These are phyloP conservation scores for Cladophialophora yegresii DNA, from an alignment of 2,329 filamentous ascomycete genomes.

Conservation along the genomic window DNA sequence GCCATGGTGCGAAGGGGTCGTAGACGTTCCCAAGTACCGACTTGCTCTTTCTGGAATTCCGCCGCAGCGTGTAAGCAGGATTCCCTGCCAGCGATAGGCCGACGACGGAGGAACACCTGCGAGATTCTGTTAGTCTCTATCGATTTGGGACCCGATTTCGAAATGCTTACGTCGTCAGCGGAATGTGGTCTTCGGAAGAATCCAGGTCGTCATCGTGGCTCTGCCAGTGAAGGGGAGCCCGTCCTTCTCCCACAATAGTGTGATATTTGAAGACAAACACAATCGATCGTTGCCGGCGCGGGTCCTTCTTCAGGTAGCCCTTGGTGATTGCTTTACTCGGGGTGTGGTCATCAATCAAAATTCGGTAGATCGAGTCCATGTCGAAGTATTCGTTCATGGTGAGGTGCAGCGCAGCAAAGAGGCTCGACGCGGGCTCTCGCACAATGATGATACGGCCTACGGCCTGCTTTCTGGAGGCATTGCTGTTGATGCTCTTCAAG, in stretches of 20 bases:
- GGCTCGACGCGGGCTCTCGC: constrained; percentile 62
- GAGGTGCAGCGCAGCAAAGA: constrained; percentile 62
- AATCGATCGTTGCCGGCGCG: constrained; percentile 58
- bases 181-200: constrained; percentile 54
- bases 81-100: constrained; percentile 59
- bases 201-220: constrained; percentile 52
- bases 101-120: constrained; percentile 58
- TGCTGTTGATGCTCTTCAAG: constrained; percentile 43
- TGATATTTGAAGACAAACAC: constrained; percentile 68
- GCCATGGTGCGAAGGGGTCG: constrained; percentile 63
- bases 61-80: constrained; percentile 53
- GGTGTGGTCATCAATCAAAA: constrained; percentile 56
- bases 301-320: constrained; percentile 51
- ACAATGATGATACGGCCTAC: constrained; percentile 63
- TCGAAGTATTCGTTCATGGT: constrained; percentile 62
- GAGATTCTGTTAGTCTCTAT: neutral
- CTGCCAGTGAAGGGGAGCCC: constrained; percentile 63
- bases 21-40: constrained; percentile 57
- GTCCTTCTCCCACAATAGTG: constrained; percentile 59
- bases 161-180: constrained; percentile 51
- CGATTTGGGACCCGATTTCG: neutral
- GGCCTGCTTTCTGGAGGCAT: constrained; percentile 46
- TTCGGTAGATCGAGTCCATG: constrained; percentile 61
- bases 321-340: constrained; percentile 50
- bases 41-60: constrained; percentile 53